Conservation (phyloP, 306 rosid genomes). For the Pterocarpus santalinus region DNA sequence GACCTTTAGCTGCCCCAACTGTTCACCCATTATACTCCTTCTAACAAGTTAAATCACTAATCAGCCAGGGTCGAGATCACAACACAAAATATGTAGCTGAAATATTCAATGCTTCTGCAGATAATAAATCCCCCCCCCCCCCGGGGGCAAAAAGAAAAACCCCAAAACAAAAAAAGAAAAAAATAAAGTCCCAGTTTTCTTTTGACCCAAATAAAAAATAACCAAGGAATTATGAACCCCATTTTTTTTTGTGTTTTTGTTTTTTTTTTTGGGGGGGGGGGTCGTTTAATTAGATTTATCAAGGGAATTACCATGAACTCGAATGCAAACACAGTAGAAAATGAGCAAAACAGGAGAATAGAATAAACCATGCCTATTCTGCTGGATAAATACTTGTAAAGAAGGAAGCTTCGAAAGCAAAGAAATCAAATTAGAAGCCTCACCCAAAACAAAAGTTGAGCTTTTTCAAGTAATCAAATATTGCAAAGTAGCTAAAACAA, state of each 20-base stretch:
- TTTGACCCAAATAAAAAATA: neutral
- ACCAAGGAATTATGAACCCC: neutral
- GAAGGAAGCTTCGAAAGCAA: conserved; percentile 2
- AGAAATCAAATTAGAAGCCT: neutral
- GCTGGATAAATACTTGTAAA: neutral
- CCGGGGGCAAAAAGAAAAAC: no score
- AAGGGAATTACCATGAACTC: neutral
- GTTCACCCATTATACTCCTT: conserved; percentile 69
- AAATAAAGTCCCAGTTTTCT: neutral
- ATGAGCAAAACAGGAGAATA: conserved; percentile 7
- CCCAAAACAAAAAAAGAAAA: neutral
- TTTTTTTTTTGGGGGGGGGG: no score
- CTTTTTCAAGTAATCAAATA: conserved; percentile 15
- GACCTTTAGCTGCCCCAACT: conserved; percentile 76
- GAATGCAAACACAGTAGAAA: conserved; percentile 9
- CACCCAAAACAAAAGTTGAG: conserved; percentile 29
- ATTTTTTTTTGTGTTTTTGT: neutral
- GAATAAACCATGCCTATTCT: conserved; percentile 30
- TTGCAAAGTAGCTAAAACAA: conserved; percentile 4
- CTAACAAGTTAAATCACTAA: conserved; percentile 18
- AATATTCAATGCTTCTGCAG: neutral
- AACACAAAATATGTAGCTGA: conserved; percentile 29
- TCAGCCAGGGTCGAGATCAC: neutral
- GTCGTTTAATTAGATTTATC: neutral
- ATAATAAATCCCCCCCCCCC: neutral